Evolutionary conservation across 2,329 filamentous ascomycete genomes (phyloP), one percentile per base, ranked within the genome.

Genomic region (Cladophialophora chaetospira): DNA sequence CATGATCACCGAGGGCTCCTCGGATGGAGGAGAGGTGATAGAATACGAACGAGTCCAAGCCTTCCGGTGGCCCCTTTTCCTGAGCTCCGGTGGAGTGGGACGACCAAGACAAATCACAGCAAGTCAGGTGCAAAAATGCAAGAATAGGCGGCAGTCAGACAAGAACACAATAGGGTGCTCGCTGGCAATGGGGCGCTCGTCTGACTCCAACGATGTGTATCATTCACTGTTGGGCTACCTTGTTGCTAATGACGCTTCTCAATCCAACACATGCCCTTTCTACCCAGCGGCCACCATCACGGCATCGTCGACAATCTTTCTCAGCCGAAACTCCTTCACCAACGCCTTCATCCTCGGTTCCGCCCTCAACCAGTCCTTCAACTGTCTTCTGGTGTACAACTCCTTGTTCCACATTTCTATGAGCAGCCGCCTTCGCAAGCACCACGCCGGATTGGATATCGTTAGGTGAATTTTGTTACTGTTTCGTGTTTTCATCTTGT

Each of bases 351-450:
- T 50, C 26, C 26, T 47, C 10, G 29, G 11, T 10, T 6, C 3
- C 10, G 10, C 29, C 17, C 15, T 50, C 46, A 17, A 17, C 21
- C 25, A 29, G 4, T 33, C 46, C 33, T n/a, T 28, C 10, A 38
- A n/a, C 46, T 38, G 46, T 11, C 33, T 13, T 19, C n/a, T 25
- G 15, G 13, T 50, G 15, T 17, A 5, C 3, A 26, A 8, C 5
- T 50, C 29, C 19, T 15, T 23, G 33, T 38, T 50, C 46, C 46
- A 50, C 46, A 50, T 50, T 8, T 50, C 33, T 9, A 36, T 21
- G 4, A 50, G 33, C 5, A 25, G 19, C 2, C 33, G 31, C 38
- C 31, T 36, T 11, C 29, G 19, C 31, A 50, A 23, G 21, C 15
- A 38, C 31, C 29, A 50, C 33, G 13, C 28, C 2, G 31, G 46